A percentile compares a stretch with the other conserved stretches of the same genome.
Conservation (phyloP, 2,329 filamentous ascomycete genomes). For the Ceratocystis albifundus region DNA sequence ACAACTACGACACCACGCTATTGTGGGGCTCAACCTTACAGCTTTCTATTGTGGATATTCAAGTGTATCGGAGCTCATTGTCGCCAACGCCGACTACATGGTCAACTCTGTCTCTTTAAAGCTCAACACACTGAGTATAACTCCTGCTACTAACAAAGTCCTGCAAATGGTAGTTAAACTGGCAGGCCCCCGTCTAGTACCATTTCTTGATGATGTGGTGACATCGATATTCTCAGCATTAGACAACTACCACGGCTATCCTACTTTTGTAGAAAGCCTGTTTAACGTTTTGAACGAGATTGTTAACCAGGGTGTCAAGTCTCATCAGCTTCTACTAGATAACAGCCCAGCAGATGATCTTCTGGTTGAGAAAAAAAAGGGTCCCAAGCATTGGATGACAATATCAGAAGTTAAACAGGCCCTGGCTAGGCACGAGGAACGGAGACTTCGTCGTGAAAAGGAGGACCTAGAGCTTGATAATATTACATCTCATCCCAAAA, state of each 20-base stretch:
- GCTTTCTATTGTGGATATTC: conserved; percentile 62
- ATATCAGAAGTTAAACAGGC: conserved; percentile 42
- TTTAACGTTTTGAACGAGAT: conserved; percentile 75
- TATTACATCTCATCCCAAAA: conserved; percentile 29
- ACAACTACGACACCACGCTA: conserved; percentile 65
- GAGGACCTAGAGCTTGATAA: conserved; percentile 32
- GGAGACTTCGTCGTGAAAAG: conserved; percentile 30
- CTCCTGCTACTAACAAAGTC: conserved; percentile 80
- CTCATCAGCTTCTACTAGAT: conserved; percentile 39
- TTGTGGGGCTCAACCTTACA: conserved; percentile 71
- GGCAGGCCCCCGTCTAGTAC: conserved; percentile 67
- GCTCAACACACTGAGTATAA: conserved; percentile 84
- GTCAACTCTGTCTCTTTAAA: conserved; percentile 84
- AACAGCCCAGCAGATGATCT: conserved; percentile 29
- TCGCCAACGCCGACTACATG: conserved; percentile 92
- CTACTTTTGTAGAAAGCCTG: conserved; percentile 68
- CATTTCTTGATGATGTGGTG: conserved; percentile 84
- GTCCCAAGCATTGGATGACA: conserved; percentile 28
- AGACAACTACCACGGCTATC: conserved; percentile 93
- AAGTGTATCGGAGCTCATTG: conserved; percentile 64
- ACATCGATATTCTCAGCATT: conserved; percentile 83
- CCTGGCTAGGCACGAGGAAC: conserved; percentile 45
- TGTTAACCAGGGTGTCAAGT: conserved; percentile 66
- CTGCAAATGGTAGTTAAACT: conserved; percentile 88
- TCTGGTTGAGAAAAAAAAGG: conserved; percentile 36